Evolutionary conservation across 176 grass and related monocot genomes (phyloP), one percentile per base, ranked within the genome.

Genomic region (Eragrostis curvula): DNA sequence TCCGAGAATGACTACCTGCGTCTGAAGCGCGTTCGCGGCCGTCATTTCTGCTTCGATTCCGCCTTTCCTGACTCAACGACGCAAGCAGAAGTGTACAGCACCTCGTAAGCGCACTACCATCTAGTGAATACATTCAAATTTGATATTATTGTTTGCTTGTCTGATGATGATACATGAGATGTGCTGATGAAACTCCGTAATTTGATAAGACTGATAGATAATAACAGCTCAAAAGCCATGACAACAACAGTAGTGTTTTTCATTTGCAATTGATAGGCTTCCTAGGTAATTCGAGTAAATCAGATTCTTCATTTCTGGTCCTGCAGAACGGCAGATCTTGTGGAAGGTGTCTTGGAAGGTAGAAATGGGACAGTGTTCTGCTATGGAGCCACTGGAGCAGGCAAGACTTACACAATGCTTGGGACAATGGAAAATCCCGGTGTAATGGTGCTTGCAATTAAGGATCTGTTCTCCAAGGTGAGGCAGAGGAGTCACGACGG

Each of bases 361-460:
- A 89, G 88, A 79, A 99, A 99, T 67, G 96, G 96, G 8, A 93
- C 96, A 17, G 96, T 99, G 36, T 99, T 99, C 85, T 99, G 96
- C 73, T 99, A 99, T 65, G 96, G 96, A 42, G 96, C 96, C 45
- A 99, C 96, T 66, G 96, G 96, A 66, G 96, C 96, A 20, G 96
- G 96, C 13, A 99, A 99, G 89, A 99, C 96, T 32, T 96, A 94
- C 79, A 99, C 96, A 45, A 99, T 99, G 96, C 81, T 99, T 17
- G 96, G 96, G 57, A 96, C 89, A 6, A 73, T 89, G 47, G 89
- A 92, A 47, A 99, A 82, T 58, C 96, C 96, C 1, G 96, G 96
- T 0, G 96, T 99, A 30, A 99, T 99, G 96, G 93, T 99, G 73
- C 87, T 96, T 13, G 96, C 96, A 16, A 99, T 99, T 58, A 96